phyloP scores from a whole-genome alignment of 805 yeast species.

The Candida dendrica region DNA sequence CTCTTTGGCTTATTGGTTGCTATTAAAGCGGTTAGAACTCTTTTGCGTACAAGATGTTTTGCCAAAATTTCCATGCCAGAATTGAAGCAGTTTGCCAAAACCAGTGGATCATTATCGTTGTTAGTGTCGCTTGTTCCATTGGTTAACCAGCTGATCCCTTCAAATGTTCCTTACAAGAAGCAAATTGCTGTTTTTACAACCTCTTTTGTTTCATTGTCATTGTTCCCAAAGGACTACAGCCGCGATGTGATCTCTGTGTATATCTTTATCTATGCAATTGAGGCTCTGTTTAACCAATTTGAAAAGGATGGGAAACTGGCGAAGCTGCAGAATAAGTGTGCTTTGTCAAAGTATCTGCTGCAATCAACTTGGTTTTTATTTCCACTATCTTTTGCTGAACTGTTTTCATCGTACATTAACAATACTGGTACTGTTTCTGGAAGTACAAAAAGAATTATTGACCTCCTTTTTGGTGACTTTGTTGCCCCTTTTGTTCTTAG shows the following conservation, averaged over 20 bases:
- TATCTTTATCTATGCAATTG: background rate
- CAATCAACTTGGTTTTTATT: constrained; percentile 8
- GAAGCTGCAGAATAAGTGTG: background rate
- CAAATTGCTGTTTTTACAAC: background rate
- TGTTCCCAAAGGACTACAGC: background rate
- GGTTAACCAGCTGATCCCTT: background rate
- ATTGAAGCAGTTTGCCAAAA: background rate
- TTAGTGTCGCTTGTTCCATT: constrained; percentile 4
- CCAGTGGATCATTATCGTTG: constrained; percentile 1
- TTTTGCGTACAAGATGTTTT: background rate
- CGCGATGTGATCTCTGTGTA: constrained; percentile 1
- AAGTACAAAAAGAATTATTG: background rate
- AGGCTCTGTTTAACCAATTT: constrained; percentile 3
- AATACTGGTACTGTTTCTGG: constrained; percentile 6
- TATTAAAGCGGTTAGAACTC: background rate
- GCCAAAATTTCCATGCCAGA: background rate
- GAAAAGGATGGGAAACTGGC: constrained; percentile 6
- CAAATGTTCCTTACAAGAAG: background rate
- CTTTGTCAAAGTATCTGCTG: background rate
- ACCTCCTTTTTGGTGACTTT: background rate
- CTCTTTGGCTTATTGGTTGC: constrained; percentile 6
- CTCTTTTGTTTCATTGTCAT: background rate
- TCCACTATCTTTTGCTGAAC: constrained; percentile 12
- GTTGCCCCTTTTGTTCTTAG: background rate
- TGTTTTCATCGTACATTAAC: constrained; percentile 6